Evolutionary conservation across 805 yeast species (phyloP).

Genomic region (Monosporozyma aerobia): DNA sequence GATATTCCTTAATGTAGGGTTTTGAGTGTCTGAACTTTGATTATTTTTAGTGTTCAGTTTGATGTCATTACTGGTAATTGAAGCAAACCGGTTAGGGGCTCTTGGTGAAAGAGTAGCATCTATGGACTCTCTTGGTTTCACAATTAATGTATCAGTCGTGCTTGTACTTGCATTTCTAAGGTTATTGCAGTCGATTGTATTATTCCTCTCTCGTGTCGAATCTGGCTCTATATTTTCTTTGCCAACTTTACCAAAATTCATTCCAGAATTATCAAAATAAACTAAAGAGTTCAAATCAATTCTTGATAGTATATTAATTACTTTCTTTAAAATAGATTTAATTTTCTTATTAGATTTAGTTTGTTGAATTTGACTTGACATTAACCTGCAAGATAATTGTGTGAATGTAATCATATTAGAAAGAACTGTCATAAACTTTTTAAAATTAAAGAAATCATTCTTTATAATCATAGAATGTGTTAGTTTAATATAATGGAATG

Average conservation of each 20-base stretch:
- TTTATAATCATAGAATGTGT: conserved; percentile 44
- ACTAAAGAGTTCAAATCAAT: conserved; percentile 56
- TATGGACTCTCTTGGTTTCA: neutral
- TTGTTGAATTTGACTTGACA: conserved; percentile 40
- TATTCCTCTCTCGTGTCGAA: neutral
- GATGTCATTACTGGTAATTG: neutral
- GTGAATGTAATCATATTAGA: conserved; percentile 44
- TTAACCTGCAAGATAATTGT: conserved; percentile 47
- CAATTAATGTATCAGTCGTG: conserved; percentile 12
- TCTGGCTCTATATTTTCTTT: neutral
- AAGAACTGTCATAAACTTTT: conserved; percentile 43
- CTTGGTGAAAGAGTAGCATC: neutral
- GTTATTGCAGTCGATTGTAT: neutral
- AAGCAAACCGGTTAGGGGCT: neutral
- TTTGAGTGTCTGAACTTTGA: neutral
- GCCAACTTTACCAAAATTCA: neutral
- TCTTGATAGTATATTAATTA: conserved; percentile 49
- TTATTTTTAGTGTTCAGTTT: neutral
- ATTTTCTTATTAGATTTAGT: conserved; percentile 41
- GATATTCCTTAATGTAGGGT: neutral
- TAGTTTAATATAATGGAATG: conserved; percentile 40
- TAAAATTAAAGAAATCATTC: conserved; percentile 42
- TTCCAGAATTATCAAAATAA: conserved; percentile 31
- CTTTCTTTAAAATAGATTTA: conserved; percentile 40
- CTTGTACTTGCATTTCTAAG: conserved; percentile 13